Conservation (phyloP, 1,139 yeast species). For the Arxiozyma bovina region DNA sequence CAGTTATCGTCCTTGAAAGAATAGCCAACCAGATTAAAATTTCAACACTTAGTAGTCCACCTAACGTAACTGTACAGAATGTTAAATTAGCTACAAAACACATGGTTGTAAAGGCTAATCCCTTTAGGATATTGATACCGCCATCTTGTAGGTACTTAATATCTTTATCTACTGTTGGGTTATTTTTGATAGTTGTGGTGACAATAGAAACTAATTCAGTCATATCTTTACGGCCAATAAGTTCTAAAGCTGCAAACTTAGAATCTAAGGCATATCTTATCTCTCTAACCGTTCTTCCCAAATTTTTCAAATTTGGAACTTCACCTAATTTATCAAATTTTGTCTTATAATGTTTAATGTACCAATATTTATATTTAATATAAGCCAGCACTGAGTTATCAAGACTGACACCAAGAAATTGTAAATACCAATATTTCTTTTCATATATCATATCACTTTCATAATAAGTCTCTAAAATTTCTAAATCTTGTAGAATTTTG, state of each 20-base stretch:
- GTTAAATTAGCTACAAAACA: conserved; percentile 3
- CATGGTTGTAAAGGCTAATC: not conserved
- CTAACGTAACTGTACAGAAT: not conserved
- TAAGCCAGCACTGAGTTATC: not conserved
- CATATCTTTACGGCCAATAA: not conserved
- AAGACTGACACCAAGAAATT: not conserved
- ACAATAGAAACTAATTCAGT: not conserved
- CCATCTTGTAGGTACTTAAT: conserved; percentile 1
- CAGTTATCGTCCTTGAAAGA: not conserved
- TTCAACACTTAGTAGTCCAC: conserved; percentile 1
- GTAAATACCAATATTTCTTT: conserved; percentile 1
- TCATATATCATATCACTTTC: not conserved
- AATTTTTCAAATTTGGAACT: not conserved
- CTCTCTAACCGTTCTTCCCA: not conserved
- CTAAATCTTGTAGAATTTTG: not conserved
- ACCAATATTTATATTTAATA: conserved; percentile 1
- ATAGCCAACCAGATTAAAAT: conserved; percentile 1
- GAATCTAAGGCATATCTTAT: not conserved
- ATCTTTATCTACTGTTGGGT: not conserved
- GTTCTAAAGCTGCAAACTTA: not conserved
- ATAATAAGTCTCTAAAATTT: not conserved
- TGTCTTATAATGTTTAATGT: not conserved
- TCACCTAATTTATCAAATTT: not conserved
- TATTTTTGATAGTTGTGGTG: not conserved
- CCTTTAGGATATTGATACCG: conserved; percentile 1